Base-by-base conservation (phyloP, 2,329 filamentous ascomycete species). In the Fusarium sp. region DNA sequence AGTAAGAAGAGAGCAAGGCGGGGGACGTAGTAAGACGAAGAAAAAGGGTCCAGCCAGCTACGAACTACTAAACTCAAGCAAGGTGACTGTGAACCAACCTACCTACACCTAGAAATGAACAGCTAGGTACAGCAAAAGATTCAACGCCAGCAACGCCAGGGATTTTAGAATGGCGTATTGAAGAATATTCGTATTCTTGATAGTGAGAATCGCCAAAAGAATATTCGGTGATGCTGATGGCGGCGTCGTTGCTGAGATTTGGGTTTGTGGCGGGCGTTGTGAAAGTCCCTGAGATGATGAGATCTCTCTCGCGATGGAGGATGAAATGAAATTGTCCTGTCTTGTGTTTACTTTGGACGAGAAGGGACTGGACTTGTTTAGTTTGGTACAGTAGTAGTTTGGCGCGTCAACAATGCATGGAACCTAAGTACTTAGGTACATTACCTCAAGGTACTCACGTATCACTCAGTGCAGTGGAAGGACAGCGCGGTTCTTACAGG, bases 261-360 rank as follows among this genome's bases (percentile, higher is more conserved):
- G 60, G 61, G 45, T 73, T 73, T 63, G 63, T 58, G 46, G 60
- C 46, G 51, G 66, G 49, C 51, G 63, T 72, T 70, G 62, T 46
- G 60, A 51, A 37, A 29, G 18, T 45, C n/a, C 18, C 48, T 52
- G 48, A 21, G 25, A 45, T 27, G 42, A 45, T 45, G 42, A 45
- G 35, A 31, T 38, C 29, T 39, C 56, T 27, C 49, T 66, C 14
- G 45, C 45, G 56, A 66, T 58, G 31, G 29, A 49, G 29, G 46
- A 49, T 33, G 46, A 49, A 49, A 65, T 58, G 35, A 49, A 60
- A 60, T 59, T 63, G n/a, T 23, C 10, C 11, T 49, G 46, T 31
- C 29, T 19, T 73, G 37, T 74, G 72, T 74, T 74, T 74, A 74
- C 71, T 74, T 65, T 48, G 44, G 55, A 61, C 55, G 31, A 67